Percentiles rank a stretch among this genome's conserved stretches.
phyloP scores from a whole-genome alignment of 768 basidiomycete genomes.

The Hydnomerulius pinastri region DNA sequence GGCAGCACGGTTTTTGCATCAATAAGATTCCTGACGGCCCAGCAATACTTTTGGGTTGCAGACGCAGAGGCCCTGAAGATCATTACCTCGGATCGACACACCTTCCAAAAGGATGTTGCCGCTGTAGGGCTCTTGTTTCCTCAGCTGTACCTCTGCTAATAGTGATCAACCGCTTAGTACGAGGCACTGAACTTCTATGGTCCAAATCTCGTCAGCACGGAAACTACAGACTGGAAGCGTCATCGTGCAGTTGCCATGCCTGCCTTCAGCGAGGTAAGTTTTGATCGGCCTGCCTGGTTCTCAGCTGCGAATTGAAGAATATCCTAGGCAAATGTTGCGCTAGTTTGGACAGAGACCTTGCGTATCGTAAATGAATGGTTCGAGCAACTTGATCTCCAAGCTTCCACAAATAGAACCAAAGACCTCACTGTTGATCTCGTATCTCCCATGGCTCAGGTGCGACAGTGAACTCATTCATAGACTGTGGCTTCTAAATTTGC shows the following conservation, averaged over 20 bases:
- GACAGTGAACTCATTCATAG: neutral
- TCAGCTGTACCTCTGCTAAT: neutral
- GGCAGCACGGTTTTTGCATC: conserved; percentile 43
- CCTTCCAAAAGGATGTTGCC: conserved; percentile 43
- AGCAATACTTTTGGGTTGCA: conserved; percentile 42
- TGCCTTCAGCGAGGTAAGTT: conserved; percentile 50
- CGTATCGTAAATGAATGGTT: conserved; percentile 46
- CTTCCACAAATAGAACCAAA: neutral
- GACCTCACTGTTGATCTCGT: conserved; percentile 23
- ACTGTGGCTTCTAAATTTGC: neutral
- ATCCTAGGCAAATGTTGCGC: conserved; percentile 43
- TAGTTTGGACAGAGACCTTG: conserved; percentile 51
- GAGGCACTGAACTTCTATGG: conserved; percentile 49
- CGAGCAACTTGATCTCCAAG: conserved; percentile 31
- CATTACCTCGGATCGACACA: conserved; percentile 32
- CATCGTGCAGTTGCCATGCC: conserved; percentile 47
- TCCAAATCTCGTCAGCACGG: conserved; percentile 42
- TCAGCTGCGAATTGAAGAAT: neutral
- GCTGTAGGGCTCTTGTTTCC: conserved; percentile 33
- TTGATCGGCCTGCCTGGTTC: neutral
- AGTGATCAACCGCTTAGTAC: conserved; percentile 26
- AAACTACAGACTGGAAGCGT: conserved; percentile 49
- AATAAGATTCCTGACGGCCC: conserved; percentile 31
- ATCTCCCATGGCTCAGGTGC: conserved; percentile 15
- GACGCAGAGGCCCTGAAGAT: conserved; percentile 45